phyloP scores from a whole-genome alignment of 768 basidiomycete species.

The Lactarius tabidus region DNA sequence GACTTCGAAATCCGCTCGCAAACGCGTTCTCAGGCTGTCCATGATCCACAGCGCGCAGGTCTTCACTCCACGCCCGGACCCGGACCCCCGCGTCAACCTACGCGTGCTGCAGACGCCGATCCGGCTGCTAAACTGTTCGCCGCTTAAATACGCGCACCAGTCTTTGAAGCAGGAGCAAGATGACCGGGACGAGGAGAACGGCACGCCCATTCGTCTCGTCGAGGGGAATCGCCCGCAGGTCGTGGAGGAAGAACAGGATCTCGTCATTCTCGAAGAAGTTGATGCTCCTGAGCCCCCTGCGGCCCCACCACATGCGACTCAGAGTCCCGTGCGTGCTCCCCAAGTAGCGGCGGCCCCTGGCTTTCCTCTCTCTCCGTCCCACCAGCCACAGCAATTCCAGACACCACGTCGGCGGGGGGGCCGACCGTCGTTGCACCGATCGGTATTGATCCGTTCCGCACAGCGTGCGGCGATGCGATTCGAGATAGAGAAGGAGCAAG shows the following conservation, averaged over 20 bases:
- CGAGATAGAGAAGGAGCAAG: constrained; percentile 49
- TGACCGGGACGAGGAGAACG: constrained; percentile 43
- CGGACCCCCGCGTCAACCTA: constrained; percentile 59
- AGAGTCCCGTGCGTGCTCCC: too few relatives aligned
- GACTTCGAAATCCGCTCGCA: constrained; percentile 28
- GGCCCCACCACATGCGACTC: constrained; percentile 7
- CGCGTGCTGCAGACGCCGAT: constrained; percentile 58
- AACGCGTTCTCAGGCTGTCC: constrained; percentile 56
- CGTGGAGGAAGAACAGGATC: constrained; percentile 64
- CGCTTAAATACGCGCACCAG: constrained; percentile 23
- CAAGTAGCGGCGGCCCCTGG: too few relatives aligned
- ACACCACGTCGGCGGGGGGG: constrained; percentile 30
- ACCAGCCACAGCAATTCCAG: constrained; percentile 23
- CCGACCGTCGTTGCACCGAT: constrained; percentile 56
- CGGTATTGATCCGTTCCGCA: constrained; percentile 66
- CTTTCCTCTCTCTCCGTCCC: constrained; percentile 26
- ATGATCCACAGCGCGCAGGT: constrained; percentile 76
- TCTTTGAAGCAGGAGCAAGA: constrained; percentile 26
- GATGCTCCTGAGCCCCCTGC: constrained; percentile 32
- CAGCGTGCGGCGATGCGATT: constrained; percentile 53
- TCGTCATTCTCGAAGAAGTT: constrained; percentile 71
- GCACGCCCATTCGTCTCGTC: constrained; percentile 51
- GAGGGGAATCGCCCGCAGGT: constrained; percentile 64
- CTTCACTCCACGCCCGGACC: constrained; percentile 60
- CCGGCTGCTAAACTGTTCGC: constrained; percentile 26